Conservation (phyloP, 257 asterid species). For the Orobanche coerulescens region DNA sequence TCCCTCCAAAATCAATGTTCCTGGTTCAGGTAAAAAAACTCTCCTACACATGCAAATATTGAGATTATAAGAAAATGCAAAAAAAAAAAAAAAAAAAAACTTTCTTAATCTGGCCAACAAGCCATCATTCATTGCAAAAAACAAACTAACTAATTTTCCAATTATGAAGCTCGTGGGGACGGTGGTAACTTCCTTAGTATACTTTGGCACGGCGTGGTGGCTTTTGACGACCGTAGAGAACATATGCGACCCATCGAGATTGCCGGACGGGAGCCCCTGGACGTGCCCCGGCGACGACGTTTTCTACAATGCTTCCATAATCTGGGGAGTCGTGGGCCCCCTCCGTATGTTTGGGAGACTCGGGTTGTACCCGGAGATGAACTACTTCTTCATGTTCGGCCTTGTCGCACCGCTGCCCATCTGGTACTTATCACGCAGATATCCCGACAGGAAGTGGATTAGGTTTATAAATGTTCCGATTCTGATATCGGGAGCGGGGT, state of each 20-base stretch:
- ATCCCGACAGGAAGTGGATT: constrained; percentile 59
- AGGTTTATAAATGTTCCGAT: constrained; percentile 43
- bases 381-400: constrained; percentile 68
- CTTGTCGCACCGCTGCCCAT: constrained; percentile 47
- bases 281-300: constrained; percentile 72
- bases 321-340: constrained; percentile 78
- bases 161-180: constrained; percentile 62
- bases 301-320: constrained; percentile 77
- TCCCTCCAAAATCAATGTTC: constrained; percentile 75
- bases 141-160: not conserved
- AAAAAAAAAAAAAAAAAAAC: too few species aligned
- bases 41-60: too few species aligned
- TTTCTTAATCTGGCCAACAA: not conserved
- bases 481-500: constrained; percentile 42
- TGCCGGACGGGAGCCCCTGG: constrained; percentile 75
- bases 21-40: constrained; percentile 41
- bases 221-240: constrained; percentile 38
- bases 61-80: too few species aligned
- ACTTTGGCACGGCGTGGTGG: constrained; percentile 76
- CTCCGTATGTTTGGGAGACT: constrained; percentile 59
- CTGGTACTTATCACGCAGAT: constrained; percentile 42
- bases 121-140: not conserved
- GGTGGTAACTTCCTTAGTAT: constrained; percentile 37
- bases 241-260: constrained; percentile 40
- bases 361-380: constrained; percentile 52